A percentile compares a stretch with the other conserved stretches of the same genome.
phyloP scores from a whole-genome alignment of 108 stramenopile species.

The Hondaea fermentalgiana region DNA sequence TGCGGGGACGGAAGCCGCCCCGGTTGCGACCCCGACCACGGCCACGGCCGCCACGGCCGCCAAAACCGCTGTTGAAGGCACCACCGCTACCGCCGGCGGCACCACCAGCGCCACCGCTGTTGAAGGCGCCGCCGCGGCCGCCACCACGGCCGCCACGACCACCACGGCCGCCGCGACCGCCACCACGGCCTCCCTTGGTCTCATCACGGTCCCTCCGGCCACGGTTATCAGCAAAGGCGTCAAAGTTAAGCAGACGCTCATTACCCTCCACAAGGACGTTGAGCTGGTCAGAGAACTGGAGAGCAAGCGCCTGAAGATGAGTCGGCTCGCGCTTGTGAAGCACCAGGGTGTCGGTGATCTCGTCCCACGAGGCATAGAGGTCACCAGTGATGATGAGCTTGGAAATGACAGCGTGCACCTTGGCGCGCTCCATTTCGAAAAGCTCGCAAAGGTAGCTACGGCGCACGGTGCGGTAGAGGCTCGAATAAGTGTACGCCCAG shows the following conservation, averaged over 20 bases:
- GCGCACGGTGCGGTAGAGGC: constrained; percentile 81
- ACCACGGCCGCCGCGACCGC: background rate
- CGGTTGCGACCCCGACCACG: background rate
- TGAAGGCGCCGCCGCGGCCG: background rate
- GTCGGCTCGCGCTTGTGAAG: constrained; percentile 69
- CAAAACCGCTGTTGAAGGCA: background rate
- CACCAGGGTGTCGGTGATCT: constrained; percentile 91
- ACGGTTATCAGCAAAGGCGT: constrained; percentile 66
- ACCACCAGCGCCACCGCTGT: background rate
- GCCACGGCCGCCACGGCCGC: background rate
- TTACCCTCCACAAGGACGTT: constrained; percentile 80
- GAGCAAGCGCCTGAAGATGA: constrained; percentile 76
- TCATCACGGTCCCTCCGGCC: background rate
- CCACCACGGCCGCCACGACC: background rate
- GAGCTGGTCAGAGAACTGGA: constrained; percentile 84
- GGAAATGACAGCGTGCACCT: constrained; percentile 80
- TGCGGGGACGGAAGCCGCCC: constrained; percentile 1
- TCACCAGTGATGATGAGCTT: constrained; percentile 98
- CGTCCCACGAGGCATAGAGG: constrained; percentile 90
- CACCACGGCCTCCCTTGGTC: constrained; percentile 6
- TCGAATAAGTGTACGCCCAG: constrained; percentile 77
- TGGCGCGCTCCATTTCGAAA: constrained; percentile 83
- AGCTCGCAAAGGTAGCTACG: constrained; percentile 76
- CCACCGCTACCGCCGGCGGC: background rate
- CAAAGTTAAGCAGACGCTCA: constrained; percentile 81